Evolutionary conservation across 129 eudicot species (phyloP).

Genomic region (Flaveria sonorensis): DNA sequence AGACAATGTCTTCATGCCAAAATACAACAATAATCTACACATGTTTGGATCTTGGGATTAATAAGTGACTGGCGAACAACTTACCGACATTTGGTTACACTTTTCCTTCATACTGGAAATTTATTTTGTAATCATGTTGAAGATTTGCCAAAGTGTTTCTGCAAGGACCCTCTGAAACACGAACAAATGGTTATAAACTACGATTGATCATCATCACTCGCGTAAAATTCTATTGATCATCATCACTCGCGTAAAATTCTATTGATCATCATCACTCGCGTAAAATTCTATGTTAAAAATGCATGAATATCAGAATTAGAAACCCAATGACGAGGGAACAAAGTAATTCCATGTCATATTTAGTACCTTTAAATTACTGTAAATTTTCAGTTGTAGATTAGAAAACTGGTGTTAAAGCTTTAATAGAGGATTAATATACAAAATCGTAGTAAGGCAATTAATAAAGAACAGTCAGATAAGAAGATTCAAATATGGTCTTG

Average conservation of each 20-base stretch:
- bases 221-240: background rate
- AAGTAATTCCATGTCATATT: background rate
- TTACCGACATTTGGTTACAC: constrained; percentile 45
- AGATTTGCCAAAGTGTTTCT: constrained; percentile 75
- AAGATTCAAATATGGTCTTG: no score
- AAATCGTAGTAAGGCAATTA: no score
- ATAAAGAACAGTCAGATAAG: no score
- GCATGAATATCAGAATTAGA: background rate
- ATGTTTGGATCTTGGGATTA: background rate
- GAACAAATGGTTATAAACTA: background rate
- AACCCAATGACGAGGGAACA: background rate
- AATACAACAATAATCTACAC: constrained; percentile 9
- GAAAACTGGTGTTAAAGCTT: no score
- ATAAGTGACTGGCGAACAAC: background rate
- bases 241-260: constrained; percentile 7
- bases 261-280: no score
- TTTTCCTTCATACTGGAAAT: constrained; percentile 89
- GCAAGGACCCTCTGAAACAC: constrained; percentile 88
- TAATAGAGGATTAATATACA: no score
- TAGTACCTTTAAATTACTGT: no score
- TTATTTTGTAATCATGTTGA: constrained; percentile 70
- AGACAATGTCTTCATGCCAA: background rate
- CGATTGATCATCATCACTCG: constrained; percentile 4
- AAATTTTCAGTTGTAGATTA: no score
- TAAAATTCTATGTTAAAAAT: background rate